Evolutionary conservation across 805 yeast genomes (phyloP).

Genomic region (Phaffomyces antillensis): DNA sequence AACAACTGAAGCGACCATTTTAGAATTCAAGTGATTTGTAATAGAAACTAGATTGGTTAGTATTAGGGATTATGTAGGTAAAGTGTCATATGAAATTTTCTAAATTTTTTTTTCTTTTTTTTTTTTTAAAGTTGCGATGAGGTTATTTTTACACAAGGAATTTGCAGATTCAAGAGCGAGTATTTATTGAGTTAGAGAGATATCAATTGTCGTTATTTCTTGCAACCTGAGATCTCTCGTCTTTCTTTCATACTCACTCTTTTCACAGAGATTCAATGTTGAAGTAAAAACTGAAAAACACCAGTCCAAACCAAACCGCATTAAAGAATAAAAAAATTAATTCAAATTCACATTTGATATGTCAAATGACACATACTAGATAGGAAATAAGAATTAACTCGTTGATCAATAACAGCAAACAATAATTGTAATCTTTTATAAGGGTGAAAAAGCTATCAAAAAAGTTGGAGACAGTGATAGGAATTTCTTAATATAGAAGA

Average conservation of each 20-base stretch:
- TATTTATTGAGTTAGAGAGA: background rate
- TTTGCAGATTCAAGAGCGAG: background rate
- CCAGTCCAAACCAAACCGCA: too few species aligned
- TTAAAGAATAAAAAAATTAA: background rate
- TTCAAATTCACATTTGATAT: background rate
- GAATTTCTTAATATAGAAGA: background rate
- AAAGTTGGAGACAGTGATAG: conserved; percentile 4
- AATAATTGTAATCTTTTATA: background rate
- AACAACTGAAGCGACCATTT: conserved; percentile 10
- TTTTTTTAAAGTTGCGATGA: background rate
- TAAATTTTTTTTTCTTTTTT: background rate
- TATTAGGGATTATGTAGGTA: background rate
- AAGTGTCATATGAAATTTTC: background rate
- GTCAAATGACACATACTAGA: background rate
- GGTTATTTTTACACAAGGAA: background rate
- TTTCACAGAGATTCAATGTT: background rate
- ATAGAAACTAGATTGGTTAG: background rate
- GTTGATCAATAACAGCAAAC: conserved; percentile 1
- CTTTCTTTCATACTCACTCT: conserved; percentile 8
- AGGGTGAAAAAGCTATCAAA: conserved; percentile 1
- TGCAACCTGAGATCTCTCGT: background rate
- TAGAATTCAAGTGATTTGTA: too few species aligned
- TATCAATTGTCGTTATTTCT: too few species aligned
- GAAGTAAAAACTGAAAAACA: too few species aligned
- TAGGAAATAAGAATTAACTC: background rate